Evolutionary conservation across 2,329 filamentous ascomycete species (phyloP).

Genomic region (Fusarium sp.): DNA sequence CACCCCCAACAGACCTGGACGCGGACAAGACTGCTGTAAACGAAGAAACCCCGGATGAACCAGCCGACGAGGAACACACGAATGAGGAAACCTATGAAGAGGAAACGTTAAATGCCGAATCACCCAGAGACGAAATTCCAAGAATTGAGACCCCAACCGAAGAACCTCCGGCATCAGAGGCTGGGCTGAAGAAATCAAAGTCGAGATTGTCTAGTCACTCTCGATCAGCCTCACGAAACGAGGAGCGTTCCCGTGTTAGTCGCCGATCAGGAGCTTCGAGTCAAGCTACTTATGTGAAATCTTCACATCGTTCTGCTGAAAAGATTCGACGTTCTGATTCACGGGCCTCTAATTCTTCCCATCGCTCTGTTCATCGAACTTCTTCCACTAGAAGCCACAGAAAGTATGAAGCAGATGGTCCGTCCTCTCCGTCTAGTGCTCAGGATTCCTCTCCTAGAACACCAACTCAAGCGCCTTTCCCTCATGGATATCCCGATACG

Average conservation of each 20-base stretch:
- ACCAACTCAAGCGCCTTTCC: slow-evolving; percentile 67
- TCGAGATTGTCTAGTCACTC: slow-evolving; percentile 59
- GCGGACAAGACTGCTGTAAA: slow-evolving; percentile 53
- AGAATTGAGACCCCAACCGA: slow-evolving; percentile 34
- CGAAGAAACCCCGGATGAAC: slow-evolving; percentile 49
- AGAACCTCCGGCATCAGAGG: slow-evolving; percentile 40
- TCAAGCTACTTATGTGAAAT: slow-evolving; percentile 65
- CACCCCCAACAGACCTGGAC: slow-evolving; percentile 71
- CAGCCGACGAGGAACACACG: slow-evolving; percentile 45
- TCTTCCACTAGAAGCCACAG: slow-evolving; percentile 52
- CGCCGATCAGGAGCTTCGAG: slow-evolving; percentile 67
- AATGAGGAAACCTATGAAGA: slow-evolving; percentile 35
- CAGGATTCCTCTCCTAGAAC: slow-evolving; percentile 71
- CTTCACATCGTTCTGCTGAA: slow-evolving; percentile 51
- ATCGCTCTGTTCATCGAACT: slow-evolving; percentile 51
- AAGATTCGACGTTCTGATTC: slow-evolving; percentile 51
- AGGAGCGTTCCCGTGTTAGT: slow-evolving; percentile 65
- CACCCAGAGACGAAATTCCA: slow-evolving; percentile 15
- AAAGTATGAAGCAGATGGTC: slow-evolving; percentile 55
- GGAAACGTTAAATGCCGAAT: slow-evolving; percentile 43
- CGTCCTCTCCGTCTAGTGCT: slow-evolving; percentile 59
- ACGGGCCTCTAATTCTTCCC: slow-evolving; percentile 50
- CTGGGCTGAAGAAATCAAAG: slow-evolving; percentile 52
- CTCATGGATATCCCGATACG: slow-evolving; percentile 55
- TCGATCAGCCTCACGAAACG: slow-evolving; percentile 58